Percentiles rank a stretch among this genome's conserved stretches.
phyloP scores from a whole-genome alignment of 73 alveolate genomes.

The Symbiodinium natans region DNA sequence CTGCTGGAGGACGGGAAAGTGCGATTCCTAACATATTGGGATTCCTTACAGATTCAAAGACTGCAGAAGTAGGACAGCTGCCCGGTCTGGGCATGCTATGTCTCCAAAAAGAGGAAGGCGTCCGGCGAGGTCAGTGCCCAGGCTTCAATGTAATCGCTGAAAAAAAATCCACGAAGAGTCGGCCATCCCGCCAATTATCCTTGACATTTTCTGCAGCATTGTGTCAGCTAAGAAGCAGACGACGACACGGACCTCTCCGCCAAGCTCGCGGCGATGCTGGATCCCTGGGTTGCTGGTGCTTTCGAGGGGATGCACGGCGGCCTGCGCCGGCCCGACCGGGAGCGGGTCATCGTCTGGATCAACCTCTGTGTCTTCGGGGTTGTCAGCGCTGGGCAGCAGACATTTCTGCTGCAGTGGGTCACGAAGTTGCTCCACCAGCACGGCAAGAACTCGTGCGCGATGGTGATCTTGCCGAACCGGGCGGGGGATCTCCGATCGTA shows the following conservation, averaged over 20 bases:
- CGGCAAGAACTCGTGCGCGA: not conserved
- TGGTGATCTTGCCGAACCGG: conserved; percentile 19
- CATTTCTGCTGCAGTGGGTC: conserved; percentile 11
- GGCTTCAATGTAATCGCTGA: too few relatives aligned
- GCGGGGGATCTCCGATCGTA: conserved; percentile 6
- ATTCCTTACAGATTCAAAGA: too few relatives aligned
- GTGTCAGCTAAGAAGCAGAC: not conserved
- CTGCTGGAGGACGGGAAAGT: not conserved
- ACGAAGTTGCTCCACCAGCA: conserved; percentile 15
- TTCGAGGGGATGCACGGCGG: not conserved
- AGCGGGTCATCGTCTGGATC: not conserved
- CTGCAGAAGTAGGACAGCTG: too few relatives aligned
- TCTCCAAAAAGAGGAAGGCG: too few relatives aligned
- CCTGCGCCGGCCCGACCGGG: conserved; percentile 4
- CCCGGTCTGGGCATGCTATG: too few relatives aligned
- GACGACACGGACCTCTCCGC: not conserved
- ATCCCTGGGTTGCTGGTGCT: conserved; percentile 19
- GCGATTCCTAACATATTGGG: not conserved
- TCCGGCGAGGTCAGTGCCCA: too few relatives aligned
- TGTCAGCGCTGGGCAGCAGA: not conserved
- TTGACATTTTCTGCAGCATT: not conserved
- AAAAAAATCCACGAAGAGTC: too few relatives aligned
- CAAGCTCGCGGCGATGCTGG: conserved; percentile 10
- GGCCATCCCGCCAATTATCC: too few relatives aligned
- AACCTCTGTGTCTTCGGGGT: not conserved